phyloP scores from a whole-genome alignment of 164 flowering plant species.

The Vitis cinerea region DNA sequence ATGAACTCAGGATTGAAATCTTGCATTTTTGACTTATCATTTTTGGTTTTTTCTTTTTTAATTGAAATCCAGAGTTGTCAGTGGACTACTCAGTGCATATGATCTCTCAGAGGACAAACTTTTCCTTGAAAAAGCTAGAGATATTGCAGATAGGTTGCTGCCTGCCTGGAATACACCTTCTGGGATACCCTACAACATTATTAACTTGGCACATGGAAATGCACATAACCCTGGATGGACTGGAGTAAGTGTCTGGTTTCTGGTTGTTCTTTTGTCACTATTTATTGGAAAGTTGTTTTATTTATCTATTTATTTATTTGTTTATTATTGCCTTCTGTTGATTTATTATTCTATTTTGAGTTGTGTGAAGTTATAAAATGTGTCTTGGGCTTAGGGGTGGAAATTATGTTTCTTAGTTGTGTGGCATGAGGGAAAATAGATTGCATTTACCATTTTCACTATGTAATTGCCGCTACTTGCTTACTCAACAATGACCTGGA shows the following conservation, averaged over 20 bases:
- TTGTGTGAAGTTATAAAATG: too few species aligned
- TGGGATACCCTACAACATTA: conserved; percentile 88
- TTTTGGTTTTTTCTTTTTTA: background rate
- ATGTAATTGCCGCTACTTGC: too few species aligned
- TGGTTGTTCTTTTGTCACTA: background rate
- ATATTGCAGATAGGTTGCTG: conserved; percentile 89
- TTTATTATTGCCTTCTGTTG: too few species aligned
- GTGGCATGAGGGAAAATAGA: too few species aligned
- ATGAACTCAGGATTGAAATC: background rate
- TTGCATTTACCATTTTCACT: too few species aligned
- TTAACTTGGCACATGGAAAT: conserved; percentile 76
- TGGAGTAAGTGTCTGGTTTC: conserved; percentile 52
- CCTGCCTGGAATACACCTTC: conserved; percentile 98
- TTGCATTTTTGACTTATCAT: background rate
- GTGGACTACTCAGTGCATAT: conserved; percentile 97
- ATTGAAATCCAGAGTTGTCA: conserved; percentile 72
- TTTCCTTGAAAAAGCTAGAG: conserved; percentile 90
- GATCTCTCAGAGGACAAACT: conserved; percentile 88
- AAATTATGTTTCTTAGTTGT: too few species aligned
- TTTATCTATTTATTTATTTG: background rate
- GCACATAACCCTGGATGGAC: conserved; percentile 91
- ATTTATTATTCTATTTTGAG: too few species aligned
- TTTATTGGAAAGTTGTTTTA: background rate
- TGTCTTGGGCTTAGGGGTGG: too few species aligned
- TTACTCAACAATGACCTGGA: too few species aligned